These are phyloP conservation scores for Chionographis japonica DNA, from an alignment of 106 monocot genomes.

Conservation along the genomic window DNA sequence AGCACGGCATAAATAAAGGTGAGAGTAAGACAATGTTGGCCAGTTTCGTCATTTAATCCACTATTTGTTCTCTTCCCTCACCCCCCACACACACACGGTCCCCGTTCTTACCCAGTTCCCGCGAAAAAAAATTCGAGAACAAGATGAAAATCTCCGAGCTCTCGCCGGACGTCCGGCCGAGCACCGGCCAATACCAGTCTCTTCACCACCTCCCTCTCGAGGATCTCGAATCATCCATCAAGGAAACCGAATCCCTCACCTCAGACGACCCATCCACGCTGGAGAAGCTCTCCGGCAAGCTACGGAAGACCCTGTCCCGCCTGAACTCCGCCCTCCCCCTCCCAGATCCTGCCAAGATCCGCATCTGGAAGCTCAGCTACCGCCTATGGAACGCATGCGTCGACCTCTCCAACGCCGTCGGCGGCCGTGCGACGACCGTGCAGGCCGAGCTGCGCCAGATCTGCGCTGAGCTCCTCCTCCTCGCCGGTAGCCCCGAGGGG, in stretches of 20 bases:
- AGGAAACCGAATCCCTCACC: constrained; percentile 33
- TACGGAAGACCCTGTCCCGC: constrained; percentile 34
- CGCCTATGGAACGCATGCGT: constrained; percentile 96
- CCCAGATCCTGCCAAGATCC: constrained; percentile 36
- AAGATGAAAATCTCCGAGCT: constrained; percentile 78
- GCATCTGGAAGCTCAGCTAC: constrained; percentile 76
- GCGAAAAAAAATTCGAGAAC: constrained; percentile 1
- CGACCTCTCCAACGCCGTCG: constrained; percentile 63
- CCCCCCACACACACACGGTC: no score
- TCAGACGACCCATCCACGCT: constrained; percentile 16
- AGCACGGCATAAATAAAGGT: no score
- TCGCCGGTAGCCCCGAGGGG: constrained; percentile 52
- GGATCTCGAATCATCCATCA: constrained; percentile 44
- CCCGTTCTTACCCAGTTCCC: not conserved
- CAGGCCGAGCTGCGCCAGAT: constrained; percentile 64
- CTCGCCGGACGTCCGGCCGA: constrained; percentile 43
- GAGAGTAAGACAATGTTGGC: no score
- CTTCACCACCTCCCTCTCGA: constrained; percentile 11
- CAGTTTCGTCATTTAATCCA: no score
- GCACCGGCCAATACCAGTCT: constrained; percentile 8
- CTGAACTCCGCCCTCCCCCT: constrained; percentile 30
- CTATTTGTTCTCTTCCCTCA: no score
- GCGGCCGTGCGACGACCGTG: not conserved
- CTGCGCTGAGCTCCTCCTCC: constrained; percentile 63
- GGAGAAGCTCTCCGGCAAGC: constrained; percentile 25